Conservation (phyloP, 2,329 filamentous ascomycete species). For the Hyphodiscus sp. region DNA sequence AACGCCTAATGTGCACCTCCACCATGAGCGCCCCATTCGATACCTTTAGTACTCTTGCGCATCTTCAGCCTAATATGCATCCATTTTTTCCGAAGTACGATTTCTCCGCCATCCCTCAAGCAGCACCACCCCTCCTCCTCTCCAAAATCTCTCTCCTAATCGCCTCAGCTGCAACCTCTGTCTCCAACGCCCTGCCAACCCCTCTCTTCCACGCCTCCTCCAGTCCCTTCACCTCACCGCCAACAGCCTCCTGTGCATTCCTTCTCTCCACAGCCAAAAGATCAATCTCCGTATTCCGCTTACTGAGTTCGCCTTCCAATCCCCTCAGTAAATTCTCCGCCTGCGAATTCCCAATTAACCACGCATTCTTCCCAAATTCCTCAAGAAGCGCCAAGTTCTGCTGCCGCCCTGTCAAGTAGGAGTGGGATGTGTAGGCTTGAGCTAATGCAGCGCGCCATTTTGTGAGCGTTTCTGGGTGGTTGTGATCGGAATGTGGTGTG, state of each 20-base stretch:
- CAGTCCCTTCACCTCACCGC: conserved; percentile 64
- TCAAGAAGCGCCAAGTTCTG: conserved; percentile 24
- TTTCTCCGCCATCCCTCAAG: background rate
- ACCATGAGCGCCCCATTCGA: background rate
- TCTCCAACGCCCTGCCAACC: conserved; percentile 75
- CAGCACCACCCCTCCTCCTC: conserved; percentile 42
- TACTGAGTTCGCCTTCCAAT: conserved; percentile 70
- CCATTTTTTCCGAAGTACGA: too few species aligned
- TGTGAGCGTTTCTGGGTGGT: conserved; percentile 24
- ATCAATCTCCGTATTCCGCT: conserved; percentile 63
- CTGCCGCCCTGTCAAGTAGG: conserved; percentile 43
- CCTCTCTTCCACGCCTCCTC: conserved; percentile 76
- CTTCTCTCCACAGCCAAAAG: conserved; percentile 64
- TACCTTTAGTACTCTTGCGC: too few species aligned
- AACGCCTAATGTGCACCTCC: background rate
- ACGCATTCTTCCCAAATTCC: conserved; percentile 70
- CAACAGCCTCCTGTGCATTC: conserved; percentile 61
- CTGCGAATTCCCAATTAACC: conserved; percentile 79
- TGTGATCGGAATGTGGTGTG: conserved; percentile 31
- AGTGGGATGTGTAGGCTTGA: conserved; percentile 50
- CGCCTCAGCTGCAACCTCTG: conserved; percentile 74
- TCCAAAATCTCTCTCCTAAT: conserved; percentile 62
- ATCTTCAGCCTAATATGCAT: too few species aligned
- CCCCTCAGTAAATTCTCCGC: conserved; percentile 64
- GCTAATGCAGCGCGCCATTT: conserved; percentile 22